Conservation (phyloP, 805 yeast genomes). For the Ogataea saltuana region DNA sequence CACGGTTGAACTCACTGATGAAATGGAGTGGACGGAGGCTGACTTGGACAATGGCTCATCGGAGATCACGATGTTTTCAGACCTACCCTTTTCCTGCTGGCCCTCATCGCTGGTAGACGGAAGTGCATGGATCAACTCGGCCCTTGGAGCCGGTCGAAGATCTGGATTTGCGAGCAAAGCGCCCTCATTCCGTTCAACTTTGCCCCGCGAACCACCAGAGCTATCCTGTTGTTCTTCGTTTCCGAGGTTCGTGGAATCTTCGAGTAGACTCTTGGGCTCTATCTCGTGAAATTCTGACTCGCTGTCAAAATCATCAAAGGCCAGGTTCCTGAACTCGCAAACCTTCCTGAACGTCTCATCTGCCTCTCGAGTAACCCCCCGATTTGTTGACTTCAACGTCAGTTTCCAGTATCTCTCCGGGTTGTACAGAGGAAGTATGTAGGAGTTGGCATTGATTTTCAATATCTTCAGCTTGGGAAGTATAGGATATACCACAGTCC, state of each 20-base stretch:
- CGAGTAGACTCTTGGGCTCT: slow-evolving; percentile 4
- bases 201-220: neutral
- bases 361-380: slow-evolving; percentile 27
- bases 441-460: slow-evolving; percentile 47
- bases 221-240: too few relatives aligned
- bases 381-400: slow-evolving; percentile 35
- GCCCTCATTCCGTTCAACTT: neutral
- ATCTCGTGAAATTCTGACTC: slow-evolving; percentile 8
- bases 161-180: slow-evolving; percentile 2
- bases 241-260: neutral
- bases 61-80: slow-evolving; percentile 11
- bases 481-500: slow-evolving; percentile 71
- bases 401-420: slow-evolving; percentile 78
- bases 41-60: slow-evolving; percentile 5
- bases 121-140: too few relatives aligned
- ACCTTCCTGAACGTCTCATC: slow-evolving; percentile 18
- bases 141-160: too few relatives aligned
- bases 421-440: slow-evolving; percentile 65
- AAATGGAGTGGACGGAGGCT: slow-evolving; percentile 23
- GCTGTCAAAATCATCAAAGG: slow-evolving; percentile 12
- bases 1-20: slow-evolving; percentile 37
- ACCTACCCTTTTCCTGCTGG: slow-evolving; percentile 2
- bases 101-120: neutral
- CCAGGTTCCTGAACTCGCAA: slow-evolving; percentile 27
- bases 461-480: slow-evolving; percentile 62